Base-by-base conservation (phyloP, 176 grass and related monocot genomes). In the Tuctoria greenei region DNA sequence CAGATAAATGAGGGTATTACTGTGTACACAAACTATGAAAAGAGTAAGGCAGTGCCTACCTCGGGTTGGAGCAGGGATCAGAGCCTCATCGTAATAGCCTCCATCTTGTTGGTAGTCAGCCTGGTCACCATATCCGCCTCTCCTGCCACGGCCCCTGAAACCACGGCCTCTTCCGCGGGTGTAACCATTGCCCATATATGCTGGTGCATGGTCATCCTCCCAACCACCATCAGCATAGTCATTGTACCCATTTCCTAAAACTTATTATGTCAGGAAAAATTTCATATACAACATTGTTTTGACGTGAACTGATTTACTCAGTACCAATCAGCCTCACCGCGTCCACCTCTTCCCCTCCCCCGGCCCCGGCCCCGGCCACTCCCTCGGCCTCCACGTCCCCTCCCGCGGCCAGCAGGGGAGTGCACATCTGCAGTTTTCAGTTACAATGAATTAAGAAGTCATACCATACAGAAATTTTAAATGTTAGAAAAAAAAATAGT, bases 61-160 rank as follows among this genome's bases (percentile, higher is more conserved):
- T 99, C 80, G 67, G 40, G 51, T 57, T 3, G 79, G 89, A 13
- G 18, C 49, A 40, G 83, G 85, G 77, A 84, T 49, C 67, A 82
- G 91, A 44, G 89, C 82, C 80, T 92, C 91, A 23, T 90, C 87
- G 0, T 88, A 83, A 68, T 77, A 99, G 28, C 82, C 31, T 31
- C 31, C 31, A 31, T 98, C 95, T 18, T 92, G 86, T 64, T 88
- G 95, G 67, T 99, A 95, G 63, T 95, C 92, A 75, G 84, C 28
- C 36, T 79, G 89, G 10, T 55, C 79, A 41, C 79, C 71, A 47
- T 85, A 87, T 12, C 78, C 81, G 1, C 91, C 87, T 85, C 87
- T 87, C 63, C 88, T 76, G 12, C 85, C 87, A 59, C 47, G 82
- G 12, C 85, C 91, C 66, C 91, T 81, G 44, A 85, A 87, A 54